Evolutionary conservation across 805 yeast genomes (phyloP).

Genomic region (Wickerhamiella allomyrinae): DNA sequence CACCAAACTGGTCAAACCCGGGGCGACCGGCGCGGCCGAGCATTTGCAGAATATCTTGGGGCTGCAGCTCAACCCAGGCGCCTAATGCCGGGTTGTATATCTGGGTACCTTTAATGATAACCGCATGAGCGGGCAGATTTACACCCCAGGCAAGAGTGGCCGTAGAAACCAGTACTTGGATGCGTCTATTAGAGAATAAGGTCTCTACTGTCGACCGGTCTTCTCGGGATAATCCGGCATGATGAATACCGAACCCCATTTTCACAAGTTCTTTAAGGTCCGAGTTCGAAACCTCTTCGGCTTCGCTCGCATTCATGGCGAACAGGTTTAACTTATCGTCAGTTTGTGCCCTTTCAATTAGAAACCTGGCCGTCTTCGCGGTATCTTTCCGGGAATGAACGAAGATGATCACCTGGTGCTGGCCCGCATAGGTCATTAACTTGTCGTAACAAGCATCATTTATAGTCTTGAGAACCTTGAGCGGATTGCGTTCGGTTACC

Average conservation of each 20-base stretch:
- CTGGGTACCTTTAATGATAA: slow-evolving; percentile 88
- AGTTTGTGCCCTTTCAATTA: slow-evolving; percentile 51
- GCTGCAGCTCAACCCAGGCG: slow-evolving; percentile 78
- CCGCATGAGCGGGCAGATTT: slow-evolving; percentile 94
- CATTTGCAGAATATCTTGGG: slow-evolving; percentile 93
- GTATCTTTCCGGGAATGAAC: slow-evolving; percentile 95
- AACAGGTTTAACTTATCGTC: slow-evolving; percentile 60
- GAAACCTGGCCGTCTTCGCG: slow-evolving; percentile 60
- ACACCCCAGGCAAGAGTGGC: slow-evolving; percentile 99
- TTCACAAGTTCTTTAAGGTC: slow-evolving; percentile 28
- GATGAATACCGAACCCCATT: slow-evolving; percentile 84
- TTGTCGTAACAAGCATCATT: slow-evolving; percentile 83
- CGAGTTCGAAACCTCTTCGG: not conserved
- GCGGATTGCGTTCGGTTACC: slow-evolving; percentile 65
- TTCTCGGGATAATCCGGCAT: slow-evolving; percentile 89
- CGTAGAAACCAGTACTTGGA: slow-evolving; percentile 84
- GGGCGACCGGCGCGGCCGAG: slow-evolving; percentile 98
- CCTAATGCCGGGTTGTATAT: slow-evolving; percentile 86
- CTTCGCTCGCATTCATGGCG: slow-evolving; percentile 31
- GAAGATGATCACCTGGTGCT: slow-evolving; percentile 73
- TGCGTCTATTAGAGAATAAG: slow-evolving; percentile 72
- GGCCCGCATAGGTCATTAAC: slow-evolving; percentile 40
- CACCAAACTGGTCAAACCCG: slow-evolving; percentile 80
- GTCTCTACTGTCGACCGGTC: slow-evolving; percentile 84
- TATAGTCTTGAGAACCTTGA: slow-evolving; percentile 68